Conservation (phyloP, 805 yeast genomes). For the Saturnispora dispora region DNA sequence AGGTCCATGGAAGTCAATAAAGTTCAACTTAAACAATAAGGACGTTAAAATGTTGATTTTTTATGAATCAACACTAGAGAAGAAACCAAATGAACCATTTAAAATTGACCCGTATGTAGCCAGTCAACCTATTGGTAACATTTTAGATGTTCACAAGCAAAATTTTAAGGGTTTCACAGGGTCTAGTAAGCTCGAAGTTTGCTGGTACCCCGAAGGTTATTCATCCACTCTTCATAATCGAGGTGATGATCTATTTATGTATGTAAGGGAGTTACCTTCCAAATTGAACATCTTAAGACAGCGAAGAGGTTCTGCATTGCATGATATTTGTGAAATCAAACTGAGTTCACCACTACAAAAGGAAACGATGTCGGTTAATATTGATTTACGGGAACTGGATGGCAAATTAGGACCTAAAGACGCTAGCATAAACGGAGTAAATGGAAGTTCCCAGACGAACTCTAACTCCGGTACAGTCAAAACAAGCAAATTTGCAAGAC, state of each 20-base stretch:
- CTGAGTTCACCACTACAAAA: slow-evolving; percentile 32
- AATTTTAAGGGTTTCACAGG: slow-evolving; percentile 6
- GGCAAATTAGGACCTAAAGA: slow-evolving; percentile 17
- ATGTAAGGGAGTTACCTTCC: slow-evolving; percentile 40
- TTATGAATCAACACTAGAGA: slow-evolving; percentile 16
- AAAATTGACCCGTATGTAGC: neutral
- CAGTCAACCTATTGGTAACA: neutral
- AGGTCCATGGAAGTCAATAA: slow-evolving; percentile 12
- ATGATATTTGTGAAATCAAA: slow-evolving; percentile 34
- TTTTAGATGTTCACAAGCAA: neutral
- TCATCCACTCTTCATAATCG: slow-evolving; percentile 41
- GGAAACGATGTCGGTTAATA: slow-evolving; percentile 32
- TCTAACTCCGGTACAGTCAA: neutral
- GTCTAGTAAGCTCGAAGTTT: slow-evolving; percentile 18
- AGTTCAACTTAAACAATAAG: slow-evolving; percentile 14
- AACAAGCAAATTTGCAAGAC: neutral
- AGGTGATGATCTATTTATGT: slow-evolving; percentile 42
- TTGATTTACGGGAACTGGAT: slow-evolving; percentile 35
- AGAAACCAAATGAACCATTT: neutral
- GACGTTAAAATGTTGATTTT: slow-evolving; percentile 27
- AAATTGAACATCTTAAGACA: slow-evolving; percentile 31
- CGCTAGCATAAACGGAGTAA: neutral
- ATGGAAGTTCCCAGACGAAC: neutral
- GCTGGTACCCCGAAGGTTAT: slow-evolving; percentile 39
- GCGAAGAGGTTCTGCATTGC: slow-evolving; percentile 17